A percentile compares a stretch with the other conserved stretches of the same genome.
phyloP scores from a whole-genome alignment of 2,329 filamentous ascomycete species.

The Clonostachys rosea region DNA sequence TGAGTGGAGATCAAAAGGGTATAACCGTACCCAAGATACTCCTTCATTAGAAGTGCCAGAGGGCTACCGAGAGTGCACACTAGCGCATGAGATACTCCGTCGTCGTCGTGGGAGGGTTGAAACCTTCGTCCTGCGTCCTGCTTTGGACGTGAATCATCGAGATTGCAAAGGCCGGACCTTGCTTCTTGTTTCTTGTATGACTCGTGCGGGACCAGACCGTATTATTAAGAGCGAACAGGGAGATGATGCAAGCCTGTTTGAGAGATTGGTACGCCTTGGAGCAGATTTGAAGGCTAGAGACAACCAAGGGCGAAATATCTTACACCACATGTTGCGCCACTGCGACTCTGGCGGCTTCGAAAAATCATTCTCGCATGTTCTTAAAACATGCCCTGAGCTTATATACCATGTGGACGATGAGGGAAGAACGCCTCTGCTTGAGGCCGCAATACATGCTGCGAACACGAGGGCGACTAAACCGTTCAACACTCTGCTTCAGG shows the following conservation, averaged over 20 bases:
- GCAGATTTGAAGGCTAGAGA: not conserved
- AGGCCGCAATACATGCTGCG: not conserved
- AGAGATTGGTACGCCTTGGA: not conserved
- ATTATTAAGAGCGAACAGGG: not conserved
- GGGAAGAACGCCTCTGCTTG: not conserved
- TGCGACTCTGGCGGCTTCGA: not conserved
- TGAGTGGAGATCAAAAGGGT: no score
- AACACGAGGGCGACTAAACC: not conserved
- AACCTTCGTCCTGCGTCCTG: not conserved
- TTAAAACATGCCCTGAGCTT: not conserved
- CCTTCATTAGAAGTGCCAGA: no score
- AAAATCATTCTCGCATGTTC: no score
- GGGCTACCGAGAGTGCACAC: not conserved
- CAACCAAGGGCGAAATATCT: not conserved
- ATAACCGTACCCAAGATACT: no score
- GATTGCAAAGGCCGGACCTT: not conserved
- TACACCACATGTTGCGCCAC: not conserved
- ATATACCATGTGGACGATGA: not conserved
- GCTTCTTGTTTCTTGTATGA: not conserved
- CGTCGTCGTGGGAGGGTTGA: not conserved
- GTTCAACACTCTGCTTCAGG: not conserved
- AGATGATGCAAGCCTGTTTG: not conserved
- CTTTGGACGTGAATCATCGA: not conserved
- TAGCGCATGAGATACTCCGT: not conserved
- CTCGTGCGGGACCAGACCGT: no score